A percentile compares a stretch with the other conserved stretches of the same genome.
phyloP scores from a whole-genome alignment of 2,329 filamentous ascomycete genomes.

The Aspergillus novofumigatus region DNA sequence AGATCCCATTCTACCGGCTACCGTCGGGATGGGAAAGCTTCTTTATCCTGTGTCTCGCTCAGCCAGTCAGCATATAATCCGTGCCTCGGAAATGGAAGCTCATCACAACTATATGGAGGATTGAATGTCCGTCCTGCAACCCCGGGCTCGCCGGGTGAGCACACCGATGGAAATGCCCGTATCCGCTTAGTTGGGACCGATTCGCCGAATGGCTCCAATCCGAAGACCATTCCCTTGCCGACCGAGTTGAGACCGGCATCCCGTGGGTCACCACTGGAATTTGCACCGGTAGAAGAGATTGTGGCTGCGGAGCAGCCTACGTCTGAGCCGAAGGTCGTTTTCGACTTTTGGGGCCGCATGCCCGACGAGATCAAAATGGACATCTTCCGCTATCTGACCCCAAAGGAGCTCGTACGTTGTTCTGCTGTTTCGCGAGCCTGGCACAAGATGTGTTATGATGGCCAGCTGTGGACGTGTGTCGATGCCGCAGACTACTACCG shows the following conservation, averaged over 20 bases:
- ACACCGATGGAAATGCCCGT: slow-evolving; percentile 52
- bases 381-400: slow-evolving; percentile 70
- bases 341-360: slow-evolving; percentile 75
- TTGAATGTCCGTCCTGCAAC: slow-evolving; percentile 56
- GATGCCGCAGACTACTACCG: slow-evolving; percentile 84
- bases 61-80: slow-evolving; percentile 50
- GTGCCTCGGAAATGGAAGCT: slow-evolving; percentile 52
- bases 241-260: slow-evolving; percentile 54
- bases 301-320: slow-evolving; percentile 15
- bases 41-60: slow-evolving; percentile 62
- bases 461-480: slow-evolving; percentile 83
- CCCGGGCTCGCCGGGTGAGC: slow-evolving; percentile 43
- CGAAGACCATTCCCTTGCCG: slow-evolving; percentile 60
- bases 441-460: slow-evolving; percentile 83
- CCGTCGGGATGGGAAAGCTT: slow-evolving; percentile 58
- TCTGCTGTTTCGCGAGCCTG: slow-evolving; percentile 76
- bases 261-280: slow-evolving; percentile 30
- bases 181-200: slow-evolving; percentile 53
- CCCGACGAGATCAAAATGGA: slow-evolving; percentile 78
- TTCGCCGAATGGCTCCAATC: slow-evolving; percentile 29
- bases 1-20: slow-evolving; percentile 65
- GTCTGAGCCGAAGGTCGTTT: slow-evolving; percentile 35
- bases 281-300: slow-evolving; percentile 13
- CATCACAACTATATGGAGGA: slow-evolving; percentile 54
- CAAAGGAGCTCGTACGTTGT: slow-evolving; percentile 73